Conservation (phyloP, 2,329 filamentous ascomycete genomes). For the Cladobotryum mycophilum region DNA sequence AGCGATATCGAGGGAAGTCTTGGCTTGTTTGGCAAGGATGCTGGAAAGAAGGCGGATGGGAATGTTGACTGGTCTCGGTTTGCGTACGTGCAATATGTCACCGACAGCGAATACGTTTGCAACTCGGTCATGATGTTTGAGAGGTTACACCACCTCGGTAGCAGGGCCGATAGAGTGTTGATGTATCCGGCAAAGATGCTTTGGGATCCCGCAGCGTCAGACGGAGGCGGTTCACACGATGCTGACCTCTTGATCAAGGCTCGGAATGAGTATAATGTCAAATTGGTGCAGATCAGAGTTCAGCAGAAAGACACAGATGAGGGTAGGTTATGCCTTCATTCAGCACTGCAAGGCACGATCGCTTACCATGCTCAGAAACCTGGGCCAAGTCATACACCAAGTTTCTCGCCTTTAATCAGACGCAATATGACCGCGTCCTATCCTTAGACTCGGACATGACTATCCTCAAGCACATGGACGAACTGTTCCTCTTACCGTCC, state of each 20-base stretch:
- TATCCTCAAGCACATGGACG: slow-evolving; percentile 59
- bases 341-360: too few relatives aligned
- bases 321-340: not conserved
- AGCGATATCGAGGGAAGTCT: not conserved
- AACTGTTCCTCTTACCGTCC: slow-evolving; percentile 61
- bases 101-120: slow-evolving; percentile 40
- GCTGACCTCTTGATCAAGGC: slow-evolving; percentile 35
- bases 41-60: not conserved
- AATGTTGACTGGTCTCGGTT: slow-evolving; percentile 37
- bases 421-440: slow-evolving; percentile 44
- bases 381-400: slow-evolving; percentile 64
- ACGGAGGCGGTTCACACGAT: slow-evolving; percentile 17
- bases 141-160: slow-evolving; percentile 33
- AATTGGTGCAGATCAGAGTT: slow-evolving; percentile 35
- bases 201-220: slow-evolving; percentile 21
- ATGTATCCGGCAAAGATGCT: slow-evolving; percentile 39
- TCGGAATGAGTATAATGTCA: slow-evolving; percentile 39
- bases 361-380: slow-evolving; percentile 29
- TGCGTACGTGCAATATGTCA: slow-evolving; percentile 46
- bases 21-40: not conserved
- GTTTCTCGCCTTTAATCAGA: slow-evolving; percentile 61
- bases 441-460: slow-evolving; percentile 58
- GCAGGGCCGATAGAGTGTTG: slow-evolving; percentile 38
- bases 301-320: slow-evolving; percentile 31
- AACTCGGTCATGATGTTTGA: slow-evolving; percentile 48